phyloP scores from a whole-genome alignment of 2,329 filamentous ascomycete genomes.

The Beauveria rudraprayagi region DNA sequence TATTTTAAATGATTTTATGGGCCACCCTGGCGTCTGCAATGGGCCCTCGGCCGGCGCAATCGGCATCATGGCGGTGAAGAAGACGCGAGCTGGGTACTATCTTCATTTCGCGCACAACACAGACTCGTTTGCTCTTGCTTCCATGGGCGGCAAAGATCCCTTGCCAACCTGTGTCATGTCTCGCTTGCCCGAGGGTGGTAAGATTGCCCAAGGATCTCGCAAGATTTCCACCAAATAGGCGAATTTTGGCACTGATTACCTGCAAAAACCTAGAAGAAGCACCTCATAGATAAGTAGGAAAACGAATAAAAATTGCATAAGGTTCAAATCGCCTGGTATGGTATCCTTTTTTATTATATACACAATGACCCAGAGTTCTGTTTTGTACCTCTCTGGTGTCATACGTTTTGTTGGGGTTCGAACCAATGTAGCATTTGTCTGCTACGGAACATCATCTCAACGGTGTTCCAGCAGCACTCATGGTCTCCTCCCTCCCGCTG shows the following conservation, averaged over 20 bases:
- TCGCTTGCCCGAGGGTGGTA: constrained; percentile 48
- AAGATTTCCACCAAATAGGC: constrained; percentile 32
- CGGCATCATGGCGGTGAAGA: constrained; percentile 85
- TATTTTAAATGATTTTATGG: constrained; percentile 85
- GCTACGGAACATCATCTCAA: constrained; percentile 26
- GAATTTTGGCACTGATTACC: background rate
- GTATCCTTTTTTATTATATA: constrained; percentile 3
- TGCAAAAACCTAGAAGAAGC: background rate
- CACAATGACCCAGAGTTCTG: constrained; percentile 1
- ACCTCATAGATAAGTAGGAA: background rate
- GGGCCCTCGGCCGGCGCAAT: constrained; percentile 82
- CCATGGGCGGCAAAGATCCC: constrained; percentile 72
- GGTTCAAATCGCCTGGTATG: constrained; percentile 10
- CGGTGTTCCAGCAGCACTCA: constrained; percentile 53
- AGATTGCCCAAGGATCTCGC: constrained; percentile 47
- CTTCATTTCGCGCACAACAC: constrained; percentile 97
- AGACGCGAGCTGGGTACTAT: constrained; percentile 64
- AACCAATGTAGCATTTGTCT: background rate
- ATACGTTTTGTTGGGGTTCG: background rate
- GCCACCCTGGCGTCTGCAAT: constrained; percentile 73
- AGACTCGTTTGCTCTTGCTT: constrained; percentile 77
- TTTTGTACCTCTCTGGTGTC: constrained; percentile 12
- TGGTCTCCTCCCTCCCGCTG: constrained; percentile 44
- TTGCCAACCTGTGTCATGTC: constrained; percentile 83
- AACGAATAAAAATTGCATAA: constrained; percentile 7